Base-by-base conservation (phyloP, 164 flowering plant species). In the Nymphaea thermarum region DNA sequence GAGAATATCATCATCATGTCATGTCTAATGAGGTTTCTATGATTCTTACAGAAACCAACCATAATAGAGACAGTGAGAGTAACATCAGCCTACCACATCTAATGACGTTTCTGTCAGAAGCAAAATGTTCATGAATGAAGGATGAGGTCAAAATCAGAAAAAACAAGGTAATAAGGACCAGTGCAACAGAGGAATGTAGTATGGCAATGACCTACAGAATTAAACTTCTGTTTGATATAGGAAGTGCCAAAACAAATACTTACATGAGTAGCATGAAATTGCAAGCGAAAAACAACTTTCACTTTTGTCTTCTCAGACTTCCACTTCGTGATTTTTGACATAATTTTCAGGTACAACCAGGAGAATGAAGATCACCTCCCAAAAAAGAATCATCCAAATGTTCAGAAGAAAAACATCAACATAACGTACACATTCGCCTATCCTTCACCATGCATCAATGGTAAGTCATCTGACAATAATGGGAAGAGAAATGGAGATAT, bases 251-350 rank as follows among this genome's bases (percentile, higher is more conserved):
- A 14, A 42, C 47, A 68, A 77, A 47, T 47, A 68, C 94, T 77
- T 85, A 94, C 99, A 83, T 88, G 89, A 44, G 98, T 90, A 65
- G 99, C 98, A 80, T 94, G 92, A 73, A 94, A 94, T 69, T 94
- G 99, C 68, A 94, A 82, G 80, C 99, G 84, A 76, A 94, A 94
- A 61, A 94, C 99, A 57, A 85, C 96, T 84, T 94, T 91, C 41
- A 90, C 87, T 85, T 92, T 94, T n/a, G 81, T 80, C 81, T 91
- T 91, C 80, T 94, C 99, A 78, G 78, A 74, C 83, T 88, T 91
- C 92, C 92, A 94, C 82, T 82, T 94, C 14, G 90, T 64, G 53
- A 80, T 70, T 77, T 87, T 94, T 60, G 96, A 94, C 99, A 94
- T 93, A 64, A 44, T 78, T 72, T 7, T 47, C 55, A 47, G 12